Base-by-base conservation (phyloP, 352 stramenopile species). In the Pythium sp. region DNA sequence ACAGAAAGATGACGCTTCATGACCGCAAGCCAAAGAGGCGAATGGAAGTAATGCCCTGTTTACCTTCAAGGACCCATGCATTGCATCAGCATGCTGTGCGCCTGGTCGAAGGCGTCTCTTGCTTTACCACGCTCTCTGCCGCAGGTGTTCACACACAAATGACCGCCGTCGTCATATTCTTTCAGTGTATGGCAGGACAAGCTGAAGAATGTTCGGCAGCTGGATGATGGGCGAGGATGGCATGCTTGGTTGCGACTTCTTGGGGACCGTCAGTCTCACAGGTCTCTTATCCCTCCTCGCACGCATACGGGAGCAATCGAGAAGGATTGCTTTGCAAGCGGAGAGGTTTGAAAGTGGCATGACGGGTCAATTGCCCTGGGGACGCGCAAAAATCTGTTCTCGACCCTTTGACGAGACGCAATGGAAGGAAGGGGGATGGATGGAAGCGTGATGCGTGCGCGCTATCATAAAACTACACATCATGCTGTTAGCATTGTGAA, bases 101-200 rank as follows among this genome's bases (percentile, higher is more conserved):
- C 38, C 55, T 60, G 32, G 5, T 60, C 20, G 55, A 18, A 28
- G n/a, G 24, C 34, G 58, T 64, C 58, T 64, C 58, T 36, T 53
- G 58, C 58, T 51, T 51, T 51, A 8, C 18, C 41, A n/a, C 41
- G 9, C 41, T 63, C 58, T 64, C 58, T 64, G 34, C 58, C 58
- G 58, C 58, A 64, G 6, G 18, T 24, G 43, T 51, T 51, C 15
- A 51, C 18, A 51, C 5, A n/a, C 15, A 49, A 11, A 22, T 22
- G 12, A 20, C 41, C 7, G 4, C 0, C 43, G 5, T 24, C 18
- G 7, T 24, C 43, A 9, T 24, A n/a, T 24, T 51, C 43, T 5
- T 51, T 51, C 43, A 51, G 18, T 49, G 6, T 51, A 8, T 20
- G 12, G 12, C 12, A 14, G 55, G 5, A 47, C 34, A 5, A 5